Evolutionary conservation across 345 rosid species (phyloP).

Genomic region (Euphorbia peplus): DNA sequence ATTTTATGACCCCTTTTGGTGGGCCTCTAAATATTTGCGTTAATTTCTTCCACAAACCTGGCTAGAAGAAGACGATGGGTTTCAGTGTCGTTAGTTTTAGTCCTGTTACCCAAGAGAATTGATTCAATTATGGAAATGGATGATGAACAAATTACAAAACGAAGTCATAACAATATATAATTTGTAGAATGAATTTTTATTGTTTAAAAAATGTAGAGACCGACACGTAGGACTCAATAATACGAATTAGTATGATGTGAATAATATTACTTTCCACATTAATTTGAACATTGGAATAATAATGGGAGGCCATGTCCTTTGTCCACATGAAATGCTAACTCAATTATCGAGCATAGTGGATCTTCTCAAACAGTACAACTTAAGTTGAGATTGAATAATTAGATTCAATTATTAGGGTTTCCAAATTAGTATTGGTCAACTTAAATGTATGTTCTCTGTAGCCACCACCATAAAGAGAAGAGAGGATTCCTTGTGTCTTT

Average conservation of each 20-base stretch:
- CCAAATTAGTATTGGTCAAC: slow-evolving; percentile 6
- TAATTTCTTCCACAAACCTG: slow-evolving; percentile 1
- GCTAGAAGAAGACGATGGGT: slow-evolving; percentile 2
- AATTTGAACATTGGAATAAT: not conserved
- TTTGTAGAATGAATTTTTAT: too few relatives aligned
- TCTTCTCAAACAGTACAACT: not conserved
- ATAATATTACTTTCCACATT: slow-evolving; percentile 1
- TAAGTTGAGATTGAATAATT: slow-evolving; percentile 2
- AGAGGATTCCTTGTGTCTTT: not conserved
- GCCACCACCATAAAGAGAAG: slow-evolving; percentile 7
- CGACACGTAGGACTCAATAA: not conserved
- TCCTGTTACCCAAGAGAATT: too few relatives aligned
- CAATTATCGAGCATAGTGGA: slow-evolving; percentile 11
- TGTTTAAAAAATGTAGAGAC: too few relatives aligned
- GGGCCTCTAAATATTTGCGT: not conserved
- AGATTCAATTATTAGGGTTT: not conserved
- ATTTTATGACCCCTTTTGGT: not conserved
- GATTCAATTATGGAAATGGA: too few relatives aligned
- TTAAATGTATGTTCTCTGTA: slow-evolving; percentile 8
- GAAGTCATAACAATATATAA: too few relatives aligned
- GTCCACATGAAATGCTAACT: slow-evolving; percentile 10
- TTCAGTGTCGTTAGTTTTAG: too few relatives aligned
- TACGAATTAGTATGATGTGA: not conserved
- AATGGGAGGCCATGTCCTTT: slow-evolving; percentile 9
- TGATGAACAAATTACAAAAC: too few relatives aligned